Evolutionary conservation across 768 basidiomycete species (phyloP), one percentile per base, ranked within the genome.

Genomic region (Collybiopsis confluens): DNA sequence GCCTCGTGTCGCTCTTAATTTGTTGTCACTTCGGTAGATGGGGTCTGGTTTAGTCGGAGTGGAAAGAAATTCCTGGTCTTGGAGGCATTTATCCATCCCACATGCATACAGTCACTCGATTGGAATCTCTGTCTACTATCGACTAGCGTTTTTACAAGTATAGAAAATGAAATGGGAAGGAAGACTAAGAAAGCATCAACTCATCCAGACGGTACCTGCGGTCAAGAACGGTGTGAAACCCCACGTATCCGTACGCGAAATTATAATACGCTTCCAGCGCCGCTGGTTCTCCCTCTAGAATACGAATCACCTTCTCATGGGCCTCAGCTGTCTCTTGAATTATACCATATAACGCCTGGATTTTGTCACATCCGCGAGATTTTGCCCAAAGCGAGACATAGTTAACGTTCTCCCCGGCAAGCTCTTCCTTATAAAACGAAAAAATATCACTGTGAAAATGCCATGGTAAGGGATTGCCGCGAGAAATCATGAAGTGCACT

Each of bases 361-460:
- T 40, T 50, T 73, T 75, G 5, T 65, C 56, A 7, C 52, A 44
- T 2, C 59, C 52, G 2, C 57, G 50, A 28, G 55, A 61, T 9
- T 57, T 56, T 0, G 73, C 71, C 0, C 66, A 52, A 6, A 33
- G 13, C 13, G 30, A 33, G 13, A 33, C 13, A 13, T 33, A 67
- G 52, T 74, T 74, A 28, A 64, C 63, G 3, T 56, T 53, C 45
- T 75, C 74, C 1, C 66, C 68, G 0, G 53, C 64, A 2, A 62
- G 49, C 46, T 75, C 74, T 62, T 76, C 74, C 52, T 75, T 67
- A 48, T 75, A 70, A 54, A 75, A 75, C 0, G 68, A 74, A 2
- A 73, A 56, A 24, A 75, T 58, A 36, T 76, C 73, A 52, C 73
- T 75, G n/a, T n/a, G n/a, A n/a, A n/a, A 3, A n/a, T n/a, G n/a